These are phyloP conservation scores for Thelonectria discophora DNA, from an alignment of 2,329 filamentous ascomycete species.

Conservation along the genomic window DNA sequence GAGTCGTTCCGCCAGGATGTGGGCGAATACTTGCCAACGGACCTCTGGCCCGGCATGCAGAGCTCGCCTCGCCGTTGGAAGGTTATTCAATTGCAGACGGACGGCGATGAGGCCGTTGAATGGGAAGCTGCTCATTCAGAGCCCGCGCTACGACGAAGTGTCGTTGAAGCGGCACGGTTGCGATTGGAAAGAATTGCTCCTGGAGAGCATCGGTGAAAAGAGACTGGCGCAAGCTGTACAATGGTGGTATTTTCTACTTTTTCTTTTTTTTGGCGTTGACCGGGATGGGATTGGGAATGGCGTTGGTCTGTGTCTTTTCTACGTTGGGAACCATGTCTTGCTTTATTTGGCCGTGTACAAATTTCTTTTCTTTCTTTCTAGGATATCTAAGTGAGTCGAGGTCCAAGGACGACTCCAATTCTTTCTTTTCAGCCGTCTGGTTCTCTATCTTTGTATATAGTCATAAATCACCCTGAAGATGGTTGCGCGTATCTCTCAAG, in stretches of 20 bases:
- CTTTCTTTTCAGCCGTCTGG: neutral
- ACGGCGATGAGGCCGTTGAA: slow-evolving; percentile 11
- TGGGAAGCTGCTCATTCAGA: slow-evolving; percentile 25
- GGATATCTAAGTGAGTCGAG: too few relatives aligned
- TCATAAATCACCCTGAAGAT: too few relatives aligned
- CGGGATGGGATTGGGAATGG: neutral
- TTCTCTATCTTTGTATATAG: neutral
- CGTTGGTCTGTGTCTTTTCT: neutral
- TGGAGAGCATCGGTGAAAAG: slow-evolving; percentile 22
- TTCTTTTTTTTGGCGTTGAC: neutral
- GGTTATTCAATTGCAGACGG: slow-evolving; percentile 51
- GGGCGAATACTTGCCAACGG: slow-evolving; percentile 85
- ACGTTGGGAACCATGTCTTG: neutral
- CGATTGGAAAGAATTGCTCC: slow-evolving; percentile 26
- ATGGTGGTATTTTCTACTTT: slow-evolving; percentile 4
- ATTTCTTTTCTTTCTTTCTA: neutral
- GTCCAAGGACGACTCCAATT: neutral
- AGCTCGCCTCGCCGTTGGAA: slow-evolving; percentile 64
- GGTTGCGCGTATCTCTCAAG: too few relatives aligned
- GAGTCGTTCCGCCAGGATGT: slow-evolving; percentile 83
- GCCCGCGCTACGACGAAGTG: slow-evolving; percentile 32
- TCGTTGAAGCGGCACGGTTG: slow-evolving; percentile 38
- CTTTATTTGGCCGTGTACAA: neutral
- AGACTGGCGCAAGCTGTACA: neutral
- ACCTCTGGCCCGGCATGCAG: slow-evolving; percentile 84